phyloP scores from a whole-genome alignment of 305 asterid genomes.

The Fraxinus sp. region DNA sequence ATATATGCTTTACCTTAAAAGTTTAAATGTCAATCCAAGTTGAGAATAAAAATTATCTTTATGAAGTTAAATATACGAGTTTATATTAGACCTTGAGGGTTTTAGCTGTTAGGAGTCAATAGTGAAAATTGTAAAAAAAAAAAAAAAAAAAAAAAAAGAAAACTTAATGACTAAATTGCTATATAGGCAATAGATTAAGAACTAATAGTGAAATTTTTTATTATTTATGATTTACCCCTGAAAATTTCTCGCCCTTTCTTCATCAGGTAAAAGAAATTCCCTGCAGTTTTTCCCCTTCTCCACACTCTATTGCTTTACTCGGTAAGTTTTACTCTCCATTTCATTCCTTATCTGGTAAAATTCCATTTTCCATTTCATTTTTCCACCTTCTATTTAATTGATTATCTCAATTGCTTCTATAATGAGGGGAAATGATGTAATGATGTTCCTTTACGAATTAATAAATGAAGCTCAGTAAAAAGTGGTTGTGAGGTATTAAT shows the following conservation, averaged over 20 bases:
- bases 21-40: background rate
- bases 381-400: background rate
- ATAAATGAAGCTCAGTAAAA: background rate
- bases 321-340: background rate
- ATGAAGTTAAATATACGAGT: background rate
- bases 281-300: background rate
- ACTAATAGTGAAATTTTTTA: background rate
- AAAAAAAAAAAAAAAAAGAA: too few relatives aligned
- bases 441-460: background rate
- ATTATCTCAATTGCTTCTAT: background rate
- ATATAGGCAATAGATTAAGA: background rate
- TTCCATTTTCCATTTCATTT: background rate
- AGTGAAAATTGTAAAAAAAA: too few relatives aligned
- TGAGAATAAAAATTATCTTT: background rate
- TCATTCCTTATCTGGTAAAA: background rate
- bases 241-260: background rate
- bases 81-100: too few relatives aligned
- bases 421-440: background rate
- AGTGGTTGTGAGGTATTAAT: background rate
- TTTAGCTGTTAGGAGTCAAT: background rate
- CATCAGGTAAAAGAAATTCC: background rate
- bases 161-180: background rate
- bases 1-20: background rate
- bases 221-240: background rate
- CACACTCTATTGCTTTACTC: background rate